Percentiles rank a stretch among this genome's conserved stretches.
These are phyloP conservation scores for Hypoxylon sp. DNA, from an alignment of 2,329 filamentous ascomycete genomes.

Conservation along the genomic window DNA sequence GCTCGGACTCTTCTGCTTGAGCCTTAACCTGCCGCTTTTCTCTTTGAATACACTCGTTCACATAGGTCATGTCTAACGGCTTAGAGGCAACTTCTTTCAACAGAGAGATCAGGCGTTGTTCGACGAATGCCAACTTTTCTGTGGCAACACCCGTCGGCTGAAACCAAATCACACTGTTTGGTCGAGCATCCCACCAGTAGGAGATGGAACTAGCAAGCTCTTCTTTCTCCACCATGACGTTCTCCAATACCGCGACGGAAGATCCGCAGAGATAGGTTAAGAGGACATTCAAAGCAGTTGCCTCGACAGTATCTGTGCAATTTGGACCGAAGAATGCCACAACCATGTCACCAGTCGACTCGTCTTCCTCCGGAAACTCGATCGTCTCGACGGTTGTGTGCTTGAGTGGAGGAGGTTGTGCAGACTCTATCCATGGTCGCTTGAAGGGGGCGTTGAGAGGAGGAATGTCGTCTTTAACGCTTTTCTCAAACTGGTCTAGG, in stretches of 20 bases:
- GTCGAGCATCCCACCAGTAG: constrained; percentile 83
- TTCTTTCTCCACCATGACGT: constrained; percentile 92
- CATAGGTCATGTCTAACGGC: constrained; percentile 89
- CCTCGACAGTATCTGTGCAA: constrained; percentile 77
- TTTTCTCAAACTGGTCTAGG: constrained; percentile 88
- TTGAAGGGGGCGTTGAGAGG: constrained; percentile 81
- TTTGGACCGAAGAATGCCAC: constrained; percentile 90
- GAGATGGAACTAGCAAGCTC: constrained; percentile 89
- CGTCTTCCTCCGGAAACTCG: constrained; percentile 96
- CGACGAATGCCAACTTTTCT: constrained; percentile 84
- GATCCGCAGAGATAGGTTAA: constrained; percentile 92
- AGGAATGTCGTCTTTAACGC: constrained; percentile 87
- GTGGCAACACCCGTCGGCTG: constrained; percentile 89
- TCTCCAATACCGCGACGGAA: constrained; percentile 92
- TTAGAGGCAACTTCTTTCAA: constrained; percentile 84
- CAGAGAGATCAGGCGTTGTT: constrained; percentile 87
- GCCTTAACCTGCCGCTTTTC: constrained; percentile 87
- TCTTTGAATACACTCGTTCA: constrained; percentile 87
- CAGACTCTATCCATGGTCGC: constrained; percentile 91
- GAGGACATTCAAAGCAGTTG: constrained; percentile 82
- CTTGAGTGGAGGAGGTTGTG: constrained; percentile 79
- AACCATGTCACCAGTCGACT: constrained; percentile 89
- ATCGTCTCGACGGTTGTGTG: constrained; percentile 82
- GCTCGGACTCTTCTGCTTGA: constrained; percentile 83
- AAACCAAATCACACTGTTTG: constrained; percentile 87